phyloP scores from a whole-genome alignment of 345 rosid genomes.

The Eucalyptus pumila region DNA sequence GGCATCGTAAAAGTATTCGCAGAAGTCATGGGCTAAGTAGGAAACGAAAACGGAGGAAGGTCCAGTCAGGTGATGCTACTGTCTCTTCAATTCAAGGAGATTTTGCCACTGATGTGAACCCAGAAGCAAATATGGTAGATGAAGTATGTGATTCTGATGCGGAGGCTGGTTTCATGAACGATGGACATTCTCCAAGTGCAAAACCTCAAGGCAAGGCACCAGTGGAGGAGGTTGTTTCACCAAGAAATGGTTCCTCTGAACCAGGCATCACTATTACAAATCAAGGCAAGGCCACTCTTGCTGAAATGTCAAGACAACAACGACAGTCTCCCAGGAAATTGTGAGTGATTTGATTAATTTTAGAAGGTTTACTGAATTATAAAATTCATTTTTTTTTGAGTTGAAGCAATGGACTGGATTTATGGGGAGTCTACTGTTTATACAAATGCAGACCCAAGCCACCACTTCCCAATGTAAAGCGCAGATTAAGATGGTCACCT shows the following conservation, averaged over 20 bases:
- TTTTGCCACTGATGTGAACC: not conserved
- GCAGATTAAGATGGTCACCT: not conserved
- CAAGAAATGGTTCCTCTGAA: not conserved
- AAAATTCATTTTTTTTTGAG: not conserved
- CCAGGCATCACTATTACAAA: not conserved
- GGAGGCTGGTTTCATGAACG: not conserved
- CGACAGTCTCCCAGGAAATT: not conserved
- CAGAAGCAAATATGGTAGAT: not conserved
- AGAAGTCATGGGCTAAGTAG: not conserved
- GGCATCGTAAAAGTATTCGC: not conserved
- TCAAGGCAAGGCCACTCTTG: not conserved
- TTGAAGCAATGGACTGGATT: not conserved
- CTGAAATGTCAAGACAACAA: not conserved
- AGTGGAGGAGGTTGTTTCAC: not conserved
- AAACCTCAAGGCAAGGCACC: not conserved
- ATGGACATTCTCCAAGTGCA: not conserved
- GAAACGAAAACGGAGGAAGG: not conserved
- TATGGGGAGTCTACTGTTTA: not conserved
- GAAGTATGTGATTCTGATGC: slow-evolving; percentile 1
- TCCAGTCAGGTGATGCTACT: not conserved
- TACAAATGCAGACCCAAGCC: not conserved
- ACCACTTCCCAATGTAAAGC: not conserved
- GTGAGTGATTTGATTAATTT: not conserved
- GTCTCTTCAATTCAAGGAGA: not conserved
- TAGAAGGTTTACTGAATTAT: not conserved